phyloP scores from a whole-genome alignment of 2,329 filamentous ascomycete species.

The Purpureocillium takamizusanense region DNA sequence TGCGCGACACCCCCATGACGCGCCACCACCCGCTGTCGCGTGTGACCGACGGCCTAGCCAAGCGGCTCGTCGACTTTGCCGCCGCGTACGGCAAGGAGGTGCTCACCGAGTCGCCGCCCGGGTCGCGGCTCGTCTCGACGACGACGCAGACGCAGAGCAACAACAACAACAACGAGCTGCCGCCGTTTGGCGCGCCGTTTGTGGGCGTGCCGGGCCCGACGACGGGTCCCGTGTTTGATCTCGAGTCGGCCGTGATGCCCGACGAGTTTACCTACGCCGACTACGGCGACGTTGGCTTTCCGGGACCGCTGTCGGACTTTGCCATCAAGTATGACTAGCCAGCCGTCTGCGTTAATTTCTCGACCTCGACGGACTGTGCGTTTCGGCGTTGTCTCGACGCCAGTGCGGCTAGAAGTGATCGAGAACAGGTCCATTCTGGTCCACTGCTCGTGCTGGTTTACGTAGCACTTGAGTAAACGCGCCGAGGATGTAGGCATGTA shows the following conservation, averaged over 20 bases:
- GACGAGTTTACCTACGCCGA: neutral
- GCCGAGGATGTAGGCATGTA: no score
- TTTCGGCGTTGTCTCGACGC: no score
- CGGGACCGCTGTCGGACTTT: neutral
- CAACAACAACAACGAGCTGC: no score
- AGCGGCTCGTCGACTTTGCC: conserved; percentile 3
- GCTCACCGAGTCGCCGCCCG: neutral
- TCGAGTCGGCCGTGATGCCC: neutral
- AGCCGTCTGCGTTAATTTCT: neutral
- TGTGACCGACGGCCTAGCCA: conserved; percentile 1
- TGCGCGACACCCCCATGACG: neutral
- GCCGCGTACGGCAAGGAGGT: conserved; percentile 2
- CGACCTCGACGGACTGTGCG: no score
- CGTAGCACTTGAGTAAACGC: no score
- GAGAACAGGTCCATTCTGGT: no score
- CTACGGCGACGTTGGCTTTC: neutral
- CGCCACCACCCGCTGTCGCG: conserved; percentile 1
- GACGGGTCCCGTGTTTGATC: neutral
- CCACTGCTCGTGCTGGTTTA: no score
- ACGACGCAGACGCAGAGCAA: no score
- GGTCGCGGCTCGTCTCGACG: no score
- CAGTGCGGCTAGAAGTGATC: no score
- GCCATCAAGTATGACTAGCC: neutral
- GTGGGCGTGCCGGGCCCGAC: neutral
- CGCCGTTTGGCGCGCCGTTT: neutral